Base-by-base conservation (phyloP, 768 basidiomycete species). In the Russula lepida region DNA sequence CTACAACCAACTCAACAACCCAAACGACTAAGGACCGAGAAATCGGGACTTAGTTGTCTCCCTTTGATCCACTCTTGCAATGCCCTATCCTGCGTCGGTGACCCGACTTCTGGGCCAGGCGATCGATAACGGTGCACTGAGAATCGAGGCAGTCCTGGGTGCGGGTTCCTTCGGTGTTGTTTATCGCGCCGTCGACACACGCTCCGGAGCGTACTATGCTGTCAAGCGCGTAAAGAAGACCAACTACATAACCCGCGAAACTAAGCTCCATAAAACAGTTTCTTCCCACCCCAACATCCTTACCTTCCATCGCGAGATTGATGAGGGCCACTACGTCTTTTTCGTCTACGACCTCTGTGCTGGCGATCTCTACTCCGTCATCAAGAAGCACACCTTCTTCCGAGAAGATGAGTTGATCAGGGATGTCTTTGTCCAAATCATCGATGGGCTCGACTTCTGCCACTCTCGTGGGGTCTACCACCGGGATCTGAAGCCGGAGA, bases 121-220 rank as follows among this genome's bases (percentile, higher is more conserved):
- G 8, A 90, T 97, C 76, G 91, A 94, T 78, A 80, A 83, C 64
- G 85, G 84, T 67, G 76, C 82, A 54, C 82, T 97, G 59, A 81
- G 90, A 73, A 84, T 98, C 57, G 82, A 88, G 68, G 84, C 88
- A 67, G 81, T 94, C 62, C 82, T 98, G 50, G 95, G 95, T 41
- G 83, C 88, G 30, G 95, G 95, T 11, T 92, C 93, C n/a, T 98
- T 95, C 71, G 95, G 95, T 58, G 85, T 93, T 66, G 95, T 97
- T 3, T 95, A 95, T 72, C 87, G 89, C 56, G 94, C 91, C 21
- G 77, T 88, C 58, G 88, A 89, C 70, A 62, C 43, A 6, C 69
- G 61, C 57, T 30, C 61, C 2, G 61, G 46, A 9, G 69, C 66
- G 37, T 76, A 70, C 52, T 92, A 83, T 73, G 92, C 94, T 62